Conservation (phyloP, 1,139 yeast species). For the Suhomyces guaymorum region DNA sequence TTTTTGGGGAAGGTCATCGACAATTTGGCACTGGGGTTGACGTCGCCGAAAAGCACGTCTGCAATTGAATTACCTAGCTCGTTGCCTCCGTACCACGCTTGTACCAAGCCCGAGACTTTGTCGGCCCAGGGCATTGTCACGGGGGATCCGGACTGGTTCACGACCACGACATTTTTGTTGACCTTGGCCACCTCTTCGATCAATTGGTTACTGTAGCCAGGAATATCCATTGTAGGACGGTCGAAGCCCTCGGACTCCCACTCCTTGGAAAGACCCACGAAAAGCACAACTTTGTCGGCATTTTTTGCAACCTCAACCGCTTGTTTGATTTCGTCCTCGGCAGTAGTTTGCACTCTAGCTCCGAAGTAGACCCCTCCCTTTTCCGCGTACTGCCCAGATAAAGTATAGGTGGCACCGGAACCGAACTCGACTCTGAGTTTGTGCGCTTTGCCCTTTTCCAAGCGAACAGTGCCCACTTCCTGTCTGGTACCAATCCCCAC, state of each 20-base stretch:
- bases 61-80: slow-evolving; percentile 32
- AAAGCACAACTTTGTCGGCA: slow-evolving; percentile 47
- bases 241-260: slow-evolving; percentile 39
- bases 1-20: slow-evolving; percentile 28
- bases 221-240: slow-evolving; percentile 17
- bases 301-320: slow-evolving; percentile 47
- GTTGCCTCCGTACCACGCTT: slow-evolving; percentile 47
- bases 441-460: slow-evolving; percentile 46
- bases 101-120: slow-evolving; percentile 49
- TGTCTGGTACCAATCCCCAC: slow-evolving; percentile 54
- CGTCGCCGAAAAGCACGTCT: slow-evolving; percentile 32
- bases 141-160: slow-evolving; percentile 64
- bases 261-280: slow-evolving; percentile 47
- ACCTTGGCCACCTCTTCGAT: slow-evolving; percentile 47
- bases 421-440: slow-evolving; percentile 52
- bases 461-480: slow-evolving; percentile 35
- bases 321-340: slow-evolving; percentile 31
- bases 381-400: slow-evolving; percentile 17
- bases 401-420: slow-evolving; percentile 45
- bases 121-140: slow-evolving; percentile 60
- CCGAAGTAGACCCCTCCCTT: slow-evolving; percentile 40
- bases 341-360: slow-evolving; percentile 22
- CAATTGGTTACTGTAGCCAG: slow-evolving; percentile 50
- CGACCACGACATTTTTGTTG: slow-evolving; percentile 54
- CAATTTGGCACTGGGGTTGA: slow-evolving; percentile 29